phyloP scores from a whole-genome alignment of 2,329 filamentous ascomycete species.

The Colletotrichum ledebouriae region DNA sequence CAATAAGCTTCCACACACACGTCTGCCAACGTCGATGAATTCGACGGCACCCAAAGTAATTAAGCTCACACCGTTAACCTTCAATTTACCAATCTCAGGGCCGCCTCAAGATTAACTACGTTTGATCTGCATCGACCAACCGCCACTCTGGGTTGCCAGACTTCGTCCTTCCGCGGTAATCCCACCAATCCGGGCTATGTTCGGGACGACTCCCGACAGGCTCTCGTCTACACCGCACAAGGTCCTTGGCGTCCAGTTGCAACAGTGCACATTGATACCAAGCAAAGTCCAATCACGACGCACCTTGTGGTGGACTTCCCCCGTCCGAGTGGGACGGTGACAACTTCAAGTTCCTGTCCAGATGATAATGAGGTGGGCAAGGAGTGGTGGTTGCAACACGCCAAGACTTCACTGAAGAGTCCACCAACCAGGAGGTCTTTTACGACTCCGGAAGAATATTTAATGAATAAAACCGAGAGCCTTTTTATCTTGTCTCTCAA shows the following conservation, averaged over 20 bases:
- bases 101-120: neutral
- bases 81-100: slow-evolving; percentile 5
- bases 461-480: neutral
- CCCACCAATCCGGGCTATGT: slow-evolving; percentile 25
- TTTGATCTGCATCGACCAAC: slow-evolving; percentile 1
- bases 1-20: slow-evolving; percentile 33
- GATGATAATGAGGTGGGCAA: slow-evolving; percentile 9
- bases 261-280: slow-evolving; percentile 5
- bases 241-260: neutral
- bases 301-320: neutral
- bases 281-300: slow-evolving; percentile 12
- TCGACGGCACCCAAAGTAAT: slow-evolving; percentile 14
- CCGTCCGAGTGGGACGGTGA: slow-evolving; percentile 5
- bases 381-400: slow-evolving; percentile 5
- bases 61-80: slow-evolving; percentile 33
- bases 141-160: too few relatives aligned
- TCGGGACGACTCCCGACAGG: slow-evolving; percentile 7
- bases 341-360: neutral
- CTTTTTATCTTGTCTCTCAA: rapidly evolving
- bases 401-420: slow-evolving; percentile 16
- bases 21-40: neutral
- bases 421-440: slow-evolving; percentile 18
- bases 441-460: neutral
- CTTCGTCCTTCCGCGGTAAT: neutral
- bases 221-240: slow-evolving; percentile 7